Base-by-base conservation (phyloP, 208 protist species). In the Crithidia brevicula region DNA sequence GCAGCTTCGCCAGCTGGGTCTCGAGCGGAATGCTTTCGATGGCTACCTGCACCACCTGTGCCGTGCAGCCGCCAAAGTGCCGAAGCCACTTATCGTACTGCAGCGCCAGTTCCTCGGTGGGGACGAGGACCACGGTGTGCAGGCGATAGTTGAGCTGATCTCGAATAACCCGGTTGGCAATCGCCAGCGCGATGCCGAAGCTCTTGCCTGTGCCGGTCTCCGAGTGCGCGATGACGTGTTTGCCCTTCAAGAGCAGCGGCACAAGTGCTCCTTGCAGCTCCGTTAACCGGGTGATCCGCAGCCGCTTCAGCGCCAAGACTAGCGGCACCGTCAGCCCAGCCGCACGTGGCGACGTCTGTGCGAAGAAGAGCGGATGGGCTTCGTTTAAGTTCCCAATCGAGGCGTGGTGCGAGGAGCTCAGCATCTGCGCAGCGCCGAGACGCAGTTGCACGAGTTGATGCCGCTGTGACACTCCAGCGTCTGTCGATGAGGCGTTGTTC, bases 71-170 rank as follows among this genome's bases (percentile, higher is more conserved):
- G 42, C 85, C 79, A 82, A 96, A 92, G 74, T 93, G 81, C 2
- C 88, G 76, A 28, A 96, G 69, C 89, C 91, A 96, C 73, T 94
- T 91, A 49, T 94, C 88, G 75, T 96, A 96, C 78, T 96, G 91
- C 67, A 94, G 72, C 18, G 88, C 83, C 20, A 96, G 74, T 73
- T 96, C 91, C 56, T 89, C 79, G 0, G 88, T 96, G 2, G 91
- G 91, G 8, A 94, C 88, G 61, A 96, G 77, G 18, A 96, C 85
- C 45, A 92, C 71, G 9, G 91, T 96, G 74, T 96, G 91, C 25
- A 96, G 85, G 57, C 91, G 91, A 64, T 94, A 93, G 71, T 93
- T 93, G 25, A 96, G 75, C 56, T 81, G 83, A 42, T 91, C 82
- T 7, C 89, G 84, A 49, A 93, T 66, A 45, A 96, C 91, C 59